Conservation (phyloP, 805 yeast species). For the Teunomyces cretensis region DNA sequence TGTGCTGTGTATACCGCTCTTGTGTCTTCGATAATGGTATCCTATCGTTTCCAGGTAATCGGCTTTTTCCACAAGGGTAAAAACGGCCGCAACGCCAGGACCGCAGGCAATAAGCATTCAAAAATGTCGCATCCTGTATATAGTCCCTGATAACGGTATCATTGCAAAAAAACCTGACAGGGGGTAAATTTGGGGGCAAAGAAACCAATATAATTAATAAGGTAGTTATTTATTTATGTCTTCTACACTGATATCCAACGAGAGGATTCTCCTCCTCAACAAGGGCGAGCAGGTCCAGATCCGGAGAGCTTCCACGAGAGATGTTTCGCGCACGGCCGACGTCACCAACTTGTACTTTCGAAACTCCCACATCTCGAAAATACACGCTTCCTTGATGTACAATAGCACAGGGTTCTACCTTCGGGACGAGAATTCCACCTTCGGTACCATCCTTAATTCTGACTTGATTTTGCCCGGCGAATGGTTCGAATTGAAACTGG, state of each 20-base stretch:
- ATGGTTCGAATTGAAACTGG: conserved; percentile 15
- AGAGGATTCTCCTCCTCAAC: conserved; percentile 11
- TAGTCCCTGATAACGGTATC: not conserved
- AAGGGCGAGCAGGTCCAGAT: conserved; percentile 17
- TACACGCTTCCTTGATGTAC: conserved; percentile 30
- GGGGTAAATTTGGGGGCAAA: conserved; percentile 2
- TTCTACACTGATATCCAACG: conserved; percentile 5
- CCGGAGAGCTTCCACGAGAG: conserved; percentile 33
- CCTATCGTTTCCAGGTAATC: too few species aligned
- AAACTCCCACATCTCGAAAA: conserved; percentile 38
- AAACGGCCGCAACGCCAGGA: too few species aligned
- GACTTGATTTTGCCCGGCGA: conserved; percentile 20
- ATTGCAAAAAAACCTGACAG: conserved; percentile 2
- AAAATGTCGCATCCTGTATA: not conserved
- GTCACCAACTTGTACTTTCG: conserved; percentile 31
- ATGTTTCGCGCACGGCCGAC: conserved; percentile 22
- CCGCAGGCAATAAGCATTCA: too few species aligned
- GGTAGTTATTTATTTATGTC: conserved; percentile 1
- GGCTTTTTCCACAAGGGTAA: too few species aligned
- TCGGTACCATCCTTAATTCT: conserved; percentile 37
- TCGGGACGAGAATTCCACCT: conserved; percentile 34
- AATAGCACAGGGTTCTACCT: conserved; percentile 20
- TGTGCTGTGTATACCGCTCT: too few species aligned
- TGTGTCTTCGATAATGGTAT: too few species aligned
- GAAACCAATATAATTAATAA: not conserved